Evolutionary conservation across 176 grass and related monocot species (phyloP), one percentile per base, ranked within the genome.

Genomic region (Triticum dicoccoides): DNA sequence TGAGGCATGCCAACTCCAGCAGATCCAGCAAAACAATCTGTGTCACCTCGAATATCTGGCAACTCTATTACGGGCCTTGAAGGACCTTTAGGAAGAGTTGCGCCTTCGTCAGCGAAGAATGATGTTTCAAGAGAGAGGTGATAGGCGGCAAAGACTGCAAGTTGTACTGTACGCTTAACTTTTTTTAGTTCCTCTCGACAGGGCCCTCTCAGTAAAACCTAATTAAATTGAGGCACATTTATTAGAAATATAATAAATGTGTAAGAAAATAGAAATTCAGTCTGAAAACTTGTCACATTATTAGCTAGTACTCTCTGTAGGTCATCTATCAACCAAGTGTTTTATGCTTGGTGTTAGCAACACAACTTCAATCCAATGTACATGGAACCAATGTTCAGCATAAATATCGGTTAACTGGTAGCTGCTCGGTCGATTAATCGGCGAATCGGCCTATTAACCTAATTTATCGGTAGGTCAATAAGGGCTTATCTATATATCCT

Each of bases 51-150:
- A 9, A 76, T 70, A 81, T 85, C 69, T 82, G 82, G 78, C 41
- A 77, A 18, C 54, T 88, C 52, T 85, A 77, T 35, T 39, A 38
- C n/a, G 78, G 81, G 78, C 56, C 61, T 92, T 39, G 45, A 86
- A 59, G 90, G 84, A 77, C 88, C 51, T 72, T 79, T 91, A 83
- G 93, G 89, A 77, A 93, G 89, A 73, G 77, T 91, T 34, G 97
- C 90, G 21, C 97, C 97, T 83, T 94, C 94, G 86, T 98, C 97
- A 39, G 88, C 97, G 78, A 98, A 88, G 82, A 96, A 98, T 89
- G 97, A 98, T 41, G 90, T 96, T 86, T 98, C 92, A 65, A 94
- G 82, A 82, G 88, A 96, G 61, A 98, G 88, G 80, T 98, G 97
- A 88, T 98, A 94, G 4, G 97, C 94, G 9, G 97, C 97, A 91